Evolutionary conservation across 2,329 filamentous ascomycete species (phyloP).

Genomic region (Stemphylium beticola): DNA sequence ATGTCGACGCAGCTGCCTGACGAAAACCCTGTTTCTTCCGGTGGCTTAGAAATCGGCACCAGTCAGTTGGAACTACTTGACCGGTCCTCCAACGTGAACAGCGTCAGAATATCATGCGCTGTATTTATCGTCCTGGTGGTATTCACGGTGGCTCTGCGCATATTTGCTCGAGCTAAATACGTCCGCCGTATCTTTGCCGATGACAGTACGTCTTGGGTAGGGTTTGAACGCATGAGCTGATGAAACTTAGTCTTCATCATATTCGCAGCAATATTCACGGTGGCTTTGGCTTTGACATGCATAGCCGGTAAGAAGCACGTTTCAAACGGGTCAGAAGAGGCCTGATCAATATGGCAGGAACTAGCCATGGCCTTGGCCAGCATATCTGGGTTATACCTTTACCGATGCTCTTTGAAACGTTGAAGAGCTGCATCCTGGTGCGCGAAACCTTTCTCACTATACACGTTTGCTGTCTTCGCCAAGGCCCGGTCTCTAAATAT

Average conservation of each 20-base stretch:
- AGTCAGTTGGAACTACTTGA: slow-evolving; percentile 32
- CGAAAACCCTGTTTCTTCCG: slow-evolving; percentile 7
- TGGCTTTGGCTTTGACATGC: slow-evolving; percentile 29
- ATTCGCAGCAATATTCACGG: slow-evolving; percentile 30
- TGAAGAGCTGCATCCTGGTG: slow-evolving; percentile 29
- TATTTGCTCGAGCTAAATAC: slow-evolving; percentile 28
- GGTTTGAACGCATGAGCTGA: not conserved
- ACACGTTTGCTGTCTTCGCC: too few species aligned
- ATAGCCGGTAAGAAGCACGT: slow-evolving; percentile 28
- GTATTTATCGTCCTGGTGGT: slow-evolving; percentile 29
- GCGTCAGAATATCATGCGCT: slow-evolving; percentile 22
- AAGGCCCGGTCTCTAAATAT: not conserved
- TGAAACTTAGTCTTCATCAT: slow-evolving; percentile 28
- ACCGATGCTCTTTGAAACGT: slow-evolving; percentile 13
- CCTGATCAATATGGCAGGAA: slow-evolving; percentile 20
- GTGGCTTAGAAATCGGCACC: slow-evolving; percentile 24
- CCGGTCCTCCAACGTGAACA: slow-evolving; percentile 21
- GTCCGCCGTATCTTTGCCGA: slow-evolving; percentile 33
- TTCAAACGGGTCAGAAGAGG: not conserved
- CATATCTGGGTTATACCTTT: slow-evolving; percentile 32
- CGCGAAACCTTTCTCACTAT: not conserved
- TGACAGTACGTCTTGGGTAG: slow-evolving; percentile 23
- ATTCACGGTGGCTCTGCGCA: slow-evolving; percentile 26
- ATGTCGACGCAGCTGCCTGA: slow-evolving; percentile 5
- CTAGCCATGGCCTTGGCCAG: slow-evolving; percentile 27